Evolutionary conservation across 2,329 filamentous ascomycete species (phyloP).

Genomic region (Dactylellina drechsleri): DNA sequence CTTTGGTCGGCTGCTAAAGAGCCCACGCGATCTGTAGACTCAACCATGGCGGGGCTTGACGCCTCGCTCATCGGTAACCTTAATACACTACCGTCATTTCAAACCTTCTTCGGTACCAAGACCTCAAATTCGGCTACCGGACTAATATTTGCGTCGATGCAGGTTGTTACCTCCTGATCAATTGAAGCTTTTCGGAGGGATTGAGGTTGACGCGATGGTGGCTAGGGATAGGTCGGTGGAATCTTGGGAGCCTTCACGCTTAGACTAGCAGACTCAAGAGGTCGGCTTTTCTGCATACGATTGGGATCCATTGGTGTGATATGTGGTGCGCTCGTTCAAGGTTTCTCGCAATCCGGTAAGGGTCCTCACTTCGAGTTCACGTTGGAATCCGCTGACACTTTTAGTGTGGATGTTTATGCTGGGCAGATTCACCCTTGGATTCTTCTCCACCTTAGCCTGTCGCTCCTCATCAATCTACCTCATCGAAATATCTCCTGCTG

Average conservation of each 20-base stretch:
- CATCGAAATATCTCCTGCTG: constrained; percentile 72
- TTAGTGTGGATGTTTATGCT: constrained; percentile 66
- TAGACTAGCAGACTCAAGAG: constrained; percentile 66
- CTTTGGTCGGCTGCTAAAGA: background rate
- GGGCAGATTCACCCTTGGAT: constrained; percentile 68
- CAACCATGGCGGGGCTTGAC: constrained; percentile 70
- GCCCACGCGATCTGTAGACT: constrained; percentile 56
- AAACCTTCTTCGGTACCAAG: constrained; percentile 64
- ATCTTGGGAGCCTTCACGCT: constrained; percentile 67
- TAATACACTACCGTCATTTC: constrained; percentile 67
- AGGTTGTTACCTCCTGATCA: constrained; percentile 26
- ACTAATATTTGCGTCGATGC: constrained; percentile 60
- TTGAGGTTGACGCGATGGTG: constrained; percentile 11
- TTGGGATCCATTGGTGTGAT: constrained; percentile 68
- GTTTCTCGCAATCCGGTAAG: constrained; percentile 47
- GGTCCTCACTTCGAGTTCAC: background rate
- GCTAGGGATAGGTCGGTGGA: constrained; percentile 61
- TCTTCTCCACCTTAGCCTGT: constrained; percentile 70
- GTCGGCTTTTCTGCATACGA: constrained; percentile 69
- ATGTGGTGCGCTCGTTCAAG: constrained; percentile 67
- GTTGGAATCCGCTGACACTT: background rate
- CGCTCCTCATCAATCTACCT: constrained; percentile 72
- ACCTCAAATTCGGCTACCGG: constrained; percentile 65
- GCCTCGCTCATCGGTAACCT: constrained; percentile 68
- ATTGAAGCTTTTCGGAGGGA: background rate